Evolutionary conservation across 2,329 filamentous ascomycete genomes (phyloP).

Genomic region (Aspergillus versicolor): DNA sequence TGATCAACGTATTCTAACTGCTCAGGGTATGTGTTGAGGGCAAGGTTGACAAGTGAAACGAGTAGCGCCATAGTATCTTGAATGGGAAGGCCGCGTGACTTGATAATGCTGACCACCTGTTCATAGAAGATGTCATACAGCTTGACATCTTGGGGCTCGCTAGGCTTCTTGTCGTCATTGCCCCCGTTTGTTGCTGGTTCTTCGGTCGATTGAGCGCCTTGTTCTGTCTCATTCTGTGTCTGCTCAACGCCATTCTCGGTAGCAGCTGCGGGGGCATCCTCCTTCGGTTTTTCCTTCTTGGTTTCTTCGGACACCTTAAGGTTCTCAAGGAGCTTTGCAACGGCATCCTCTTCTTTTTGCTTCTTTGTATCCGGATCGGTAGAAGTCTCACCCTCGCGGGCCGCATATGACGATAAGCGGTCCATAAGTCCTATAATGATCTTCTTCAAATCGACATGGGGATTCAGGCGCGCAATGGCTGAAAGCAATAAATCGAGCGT

Average conservation of each 20-base stretch:
- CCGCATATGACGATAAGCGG: slow-evolving; percentile 88
- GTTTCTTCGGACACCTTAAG: slow-evolving; percentile 66
- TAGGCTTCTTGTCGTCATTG: slow-evolving; percentile 37
- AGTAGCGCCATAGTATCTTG: slow-evolving; percentile 92
- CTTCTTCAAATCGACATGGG: slow-evolving; percentile 94
- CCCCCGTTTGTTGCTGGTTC: slow-evolving; percentile 33
- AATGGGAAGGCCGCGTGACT: slow-evolving; percentile 84
- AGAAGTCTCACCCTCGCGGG: slow-evolving; percentile 72
- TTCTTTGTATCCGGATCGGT: slow-evolving; percentile 71
- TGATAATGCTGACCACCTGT: slow-evolving; percentile 90
- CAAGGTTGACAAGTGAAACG: slow-evolving; percentile 90
- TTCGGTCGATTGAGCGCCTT: slow-evolving; percentile 19
- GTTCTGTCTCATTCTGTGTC: slow-evolving; percentile 25
- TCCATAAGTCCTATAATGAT: slow-evolving; percentile 99
- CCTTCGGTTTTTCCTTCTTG: slow-evolving; percentile 39
- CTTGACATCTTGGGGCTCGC: slow-evolving; percentile 65
- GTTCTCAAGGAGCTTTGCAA: slow-evolving; percentile 74
- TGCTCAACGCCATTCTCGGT: slow-evolving; percentile 40
- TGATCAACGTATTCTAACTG: slow-evolving; percentile 93
- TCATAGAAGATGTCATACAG: slow-evolving; percentile 97
- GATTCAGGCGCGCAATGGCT: slow-evolving; percentile 88
- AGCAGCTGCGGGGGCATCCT: slow-evolving; percentile 33
- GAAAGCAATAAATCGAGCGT: slow-evolving; percentile 93
- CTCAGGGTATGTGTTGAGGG: slow-evolving; percentile 93
- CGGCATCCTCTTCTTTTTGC: slow-evolving; percentile 80